These are phyloP conservation scores for Papilionanthe hybrid DNA, from an alignment of 116 monocot genomes.

Conservation along the genomic window DNA sequence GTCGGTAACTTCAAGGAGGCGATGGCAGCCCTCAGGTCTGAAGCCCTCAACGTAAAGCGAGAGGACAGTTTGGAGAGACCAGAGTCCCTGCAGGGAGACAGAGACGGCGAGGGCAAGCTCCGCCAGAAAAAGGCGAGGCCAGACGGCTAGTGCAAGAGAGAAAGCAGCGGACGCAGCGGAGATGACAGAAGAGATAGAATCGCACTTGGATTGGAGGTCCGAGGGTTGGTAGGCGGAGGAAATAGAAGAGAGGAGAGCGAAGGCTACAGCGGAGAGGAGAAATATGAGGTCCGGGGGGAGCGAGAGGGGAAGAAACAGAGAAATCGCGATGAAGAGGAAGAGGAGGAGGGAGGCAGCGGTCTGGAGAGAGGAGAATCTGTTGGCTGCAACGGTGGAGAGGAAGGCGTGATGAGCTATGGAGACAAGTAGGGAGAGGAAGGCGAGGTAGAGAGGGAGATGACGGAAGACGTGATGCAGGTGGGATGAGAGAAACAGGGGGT, in stretches of 20 bases:
- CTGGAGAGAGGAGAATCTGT: constrained; percentile 5
- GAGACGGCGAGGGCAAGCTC: constrained; percentile 55
- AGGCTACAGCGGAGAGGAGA: constrained; percentile 36
- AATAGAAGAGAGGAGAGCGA: constrained; percentile 34
- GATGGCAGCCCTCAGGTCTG: constrained; percentile 72
- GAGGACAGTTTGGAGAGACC: constrained; percentile 59
- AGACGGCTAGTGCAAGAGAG: constrained; percentile 47
- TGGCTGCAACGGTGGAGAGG: constrained; percentile 13
- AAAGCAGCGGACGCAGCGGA: constrained; percentile 33
- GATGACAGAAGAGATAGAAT: constrained; percentile 24
- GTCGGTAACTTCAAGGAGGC: constrained; percentile 39
- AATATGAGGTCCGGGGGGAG: constrained; percentile 16
- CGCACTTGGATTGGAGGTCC: constrained; percentile 53
- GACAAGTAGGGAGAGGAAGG: constrained; percentile 13
- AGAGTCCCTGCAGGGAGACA: constrained; percentile 55
- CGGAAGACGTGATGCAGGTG: constrained; percentile 20
- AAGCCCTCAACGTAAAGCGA: constrained; percentile 61
- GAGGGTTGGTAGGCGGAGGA: constrained; percentile 17
- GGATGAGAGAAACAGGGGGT: constrained; percentile 3
- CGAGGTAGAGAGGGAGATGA: constrained; percentile 23
- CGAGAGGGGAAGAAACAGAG: constrained; percentile 21
- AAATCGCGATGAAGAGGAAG: constrained; percentile 12
- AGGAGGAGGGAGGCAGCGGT: constrained; percentile 18
- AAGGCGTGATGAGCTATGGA: constrained; percentile 18
- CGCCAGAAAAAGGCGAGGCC: constrained; percentile 44